phyloP scores from a whole-genome alignment of 129 eudicot species.

The Pseudognaphalium luteoalbum region DNA sequence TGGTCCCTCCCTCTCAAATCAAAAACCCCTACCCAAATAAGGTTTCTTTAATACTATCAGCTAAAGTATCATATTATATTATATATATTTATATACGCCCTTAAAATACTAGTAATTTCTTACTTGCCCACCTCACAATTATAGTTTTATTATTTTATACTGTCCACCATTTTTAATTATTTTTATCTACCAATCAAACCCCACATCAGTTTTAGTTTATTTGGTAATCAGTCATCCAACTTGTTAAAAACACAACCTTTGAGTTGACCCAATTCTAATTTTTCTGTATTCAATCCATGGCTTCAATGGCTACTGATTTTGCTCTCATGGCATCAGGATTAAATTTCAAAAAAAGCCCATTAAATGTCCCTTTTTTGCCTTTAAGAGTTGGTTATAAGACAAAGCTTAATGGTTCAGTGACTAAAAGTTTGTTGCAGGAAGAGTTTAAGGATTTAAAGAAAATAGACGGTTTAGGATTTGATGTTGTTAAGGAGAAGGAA shows the following conservation, averaged over 20 bases:
- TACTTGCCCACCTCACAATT: not conserved
- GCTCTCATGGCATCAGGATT: conserved; percentile 17
- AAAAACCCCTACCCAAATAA: not conserved
- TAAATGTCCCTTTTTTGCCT: conserved; percentile 29
- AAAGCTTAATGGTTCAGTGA: conserved; percentile 10
- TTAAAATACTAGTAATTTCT: conserved; percentile 18
- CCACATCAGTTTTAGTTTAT: conserved; percentile 1
- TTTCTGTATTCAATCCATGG: conserved; percentile 10
- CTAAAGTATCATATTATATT: not conserved
- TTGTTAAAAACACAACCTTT: conserved; percentile 12
- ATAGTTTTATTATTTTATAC: not conserved
- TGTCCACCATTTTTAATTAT: conserved; percentile 27
- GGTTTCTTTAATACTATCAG: conserved; percentile 14
- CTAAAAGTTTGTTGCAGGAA: conserved; percentile 43
- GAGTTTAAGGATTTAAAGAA: conserved; percentile 37
- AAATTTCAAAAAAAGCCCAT: conserved; percentile 24
- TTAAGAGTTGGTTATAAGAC: conserved; percentile 7
- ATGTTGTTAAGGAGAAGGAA: conserved; percentile 60
- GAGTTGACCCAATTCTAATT: not conserved
- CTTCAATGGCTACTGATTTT: conserved; percentile 31
- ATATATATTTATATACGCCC: not conserved
- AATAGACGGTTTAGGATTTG: conserved; percentile 33
- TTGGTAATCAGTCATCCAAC: conserved; percentile 2
- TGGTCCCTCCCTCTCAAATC: not conserved
- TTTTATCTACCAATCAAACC: conserved; percentile 3